Conservation (phyloP, 495 filamentous ascomycete genomes). For the Sordaria brevicollis region DNA sequence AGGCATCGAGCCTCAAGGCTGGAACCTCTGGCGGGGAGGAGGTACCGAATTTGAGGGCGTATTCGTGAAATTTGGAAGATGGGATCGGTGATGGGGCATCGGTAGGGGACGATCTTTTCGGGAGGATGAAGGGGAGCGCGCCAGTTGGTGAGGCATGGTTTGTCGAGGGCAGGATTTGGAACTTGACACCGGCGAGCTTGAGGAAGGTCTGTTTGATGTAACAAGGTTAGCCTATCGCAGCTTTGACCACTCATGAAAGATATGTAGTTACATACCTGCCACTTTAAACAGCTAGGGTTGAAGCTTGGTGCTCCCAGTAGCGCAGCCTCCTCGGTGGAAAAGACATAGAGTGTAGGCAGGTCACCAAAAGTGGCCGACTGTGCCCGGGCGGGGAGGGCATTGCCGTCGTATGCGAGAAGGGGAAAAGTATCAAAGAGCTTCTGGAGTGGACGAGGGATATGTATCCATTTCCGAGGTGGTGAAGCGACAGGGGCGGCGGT, state of each 20-base stretch:
- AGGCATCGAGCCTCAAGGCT: slow-evolving; percentile 55
- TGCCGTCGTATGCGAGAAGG: slow-evolving; percentile 62
- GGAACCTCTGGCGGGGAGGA: neutral
- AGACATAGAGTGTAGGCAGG: slow-evolving; percentile 62
- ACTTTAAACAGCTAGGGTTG: slow-evolving; percentile 91
- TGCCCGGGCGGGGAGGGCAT: slow-evolving; percentile 61
- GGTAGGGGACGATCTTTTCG: slow-evolving; percentile 25
- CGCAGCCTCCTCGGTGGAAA: slow-evolving; percentile 57
- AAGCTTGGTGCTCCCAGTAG: slow-evolving; percentile 59
- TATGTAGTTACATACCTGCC: slow-evolving; percentile 59
- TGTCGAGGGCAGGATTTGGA: slow-evolving; percentile 60
- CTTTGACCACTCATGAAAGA: neutral
- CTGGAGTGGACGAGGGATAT: slow-evolving; percentile 67
- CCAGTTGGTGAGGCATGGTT: slow-evolving; percentile 92
- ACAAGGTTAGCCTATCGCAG: neutral
- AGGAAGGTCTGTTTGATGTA: slow-evolving; percentile 59
- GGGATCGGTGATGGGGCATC: slow-evolving; percentile 40
- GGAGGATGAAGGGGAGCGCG: slow-evolving; percentile 77
- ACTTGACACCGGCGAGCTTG: slow-evolving; percentile 62
- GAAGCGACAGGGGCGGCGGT: neutral
- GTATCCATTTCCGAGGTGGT: slow-evolving; percentile 9
- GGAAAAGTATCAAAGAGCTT: slow-evolving; percentile 78
- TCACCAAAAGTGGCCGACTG: slow-evolving; percentile 38
- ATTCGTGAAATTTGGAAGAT: slow-evolving; percentile 57
- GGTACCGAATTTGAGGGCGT: slow-evolving; percentile 37